Percentiles rank a stretch among this genome's conserved stretches.
Evolutionary conservation across 768 basidiomycete species (phyloP).

Genomic region (Kwoniella botswanensis): DNA sequence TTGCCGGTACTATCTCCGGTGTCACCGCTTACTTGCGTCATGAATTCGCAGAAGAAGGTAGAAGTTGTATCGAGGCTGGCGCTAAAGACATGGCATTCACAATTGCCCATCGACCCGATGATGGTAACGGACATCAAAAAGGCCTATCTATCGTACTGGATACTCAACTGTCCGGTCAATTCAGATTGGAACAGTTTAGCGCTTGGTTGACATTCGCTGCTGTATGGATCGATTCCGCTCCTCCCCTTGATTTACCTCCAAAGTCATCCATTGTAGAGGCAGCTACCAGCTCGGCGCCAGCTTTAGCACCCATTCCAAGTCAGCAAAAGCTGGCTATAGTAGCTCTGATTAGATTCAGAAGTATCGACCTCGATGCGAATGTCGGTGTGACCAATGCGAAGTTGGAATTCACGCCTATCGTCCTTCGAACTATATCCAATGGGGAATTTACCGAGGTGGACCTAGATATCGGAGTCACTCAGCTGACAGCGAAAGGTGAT

Average conservation of each 20-base stretch:
- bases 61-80: conserved; percentile 69
- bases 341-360: conserved; percentile 73
- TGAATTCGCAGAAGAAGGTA: conserved; percentile 50
- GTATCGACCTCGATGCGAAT: conserved; percentile 75
- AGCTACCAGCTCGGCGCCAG: conserved; percentile 18
- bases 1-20: conserved; percentile 80
- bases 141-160: conserved; percentile 78
- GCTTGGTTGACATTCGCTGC: conserved; percentile 77
- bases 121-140: conserved; percentile 57
- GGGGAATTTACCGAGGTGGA: conserved; percentile 69
- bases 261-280: conserved; percentile 36
- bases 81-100: conserved; percentile 75
- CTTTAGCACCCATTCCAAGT: neutral
- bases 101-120: conserved; percentile 66
- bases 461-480: conserved; percentile 65
- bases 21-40: conserved; percentile 81
- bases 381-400: conserved; percentile 77
- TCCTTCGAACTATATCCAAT: conserved; percentile 71
- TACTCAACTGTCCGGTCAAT: conserved; percentile 77
- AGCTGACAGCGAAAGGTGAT: conserved; percentile 61
- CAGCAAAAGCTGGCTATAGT: conserved; percentile 63
- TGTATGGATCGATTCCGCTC: conserved; percentile 53
- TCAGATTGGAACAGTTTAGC: conserved; percentile 83
- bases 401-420: conserved; percentile 68
- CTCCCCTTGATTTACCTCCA: conserved; percentile 45